Base-by-base conservation (phyloP, 139 green algal species). In the Desmodesmus armatus region DNA sequence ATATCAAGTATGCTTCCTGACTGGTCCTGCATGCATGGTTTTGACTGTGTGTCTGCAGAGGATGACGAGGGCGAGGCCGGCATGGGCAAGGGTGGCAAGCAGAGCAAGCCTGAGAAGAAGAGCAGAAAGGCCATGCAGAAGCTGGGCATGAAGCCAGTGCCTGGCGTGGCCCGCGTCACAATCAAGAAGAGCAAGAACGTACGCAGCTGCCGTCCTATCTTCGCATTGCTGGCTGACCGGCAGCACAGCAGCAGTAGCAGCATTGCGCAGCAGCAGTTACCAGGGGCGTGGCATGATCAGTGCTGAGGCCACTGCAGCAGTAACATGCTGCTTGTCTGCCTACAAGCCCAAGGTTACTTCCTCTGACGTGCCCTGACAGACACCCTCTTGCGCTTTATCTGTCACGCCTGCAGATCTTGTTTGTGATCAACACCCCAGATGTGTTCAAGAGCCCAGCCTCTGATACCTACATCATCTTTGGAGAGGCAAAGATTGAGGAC, bases 381-480 rank as follows among this genome's bases (percentile, higher is more conserved):
- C 21, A 73, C n/a, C n/a, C 19, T 23, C 63, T 72, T 72, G 19
- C 21, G 25, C 35, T 29, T 13, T 7, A 75, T n/a, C 31, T 44
- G n/a, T n/a, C n/a, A n/a, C n/a, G n/a, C n/a, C 25, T 77, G 47
- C 92, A 98, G 95, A 99, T 98, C 83, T 87, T 99, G 67, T 99
- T 99, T 88, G 97, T 99, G n/a, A 99, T 99, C 88, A 91, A 91
- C 73, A 91, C 93, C 78, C 97, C 97, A 0, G 97, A 99, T 67
- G 97, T 99, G 29, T 99, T 98, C 96, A 98, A 99, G 92, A 95
- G 88, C 90, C 97, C 97, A 21, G 92, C 90, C 67, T 97, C 91
- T 5, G 97, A 99, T 91, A 99, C 97, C 15, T 98, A 99, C 92
- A 95, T 99, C 92, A 99, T 99, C 90, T 99, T 99, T 84, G 97